phyloP scores from a whole-genome alignment of 2,329 filamentous ascomycete genomes.

The Trichoderma koningii region DNA sequence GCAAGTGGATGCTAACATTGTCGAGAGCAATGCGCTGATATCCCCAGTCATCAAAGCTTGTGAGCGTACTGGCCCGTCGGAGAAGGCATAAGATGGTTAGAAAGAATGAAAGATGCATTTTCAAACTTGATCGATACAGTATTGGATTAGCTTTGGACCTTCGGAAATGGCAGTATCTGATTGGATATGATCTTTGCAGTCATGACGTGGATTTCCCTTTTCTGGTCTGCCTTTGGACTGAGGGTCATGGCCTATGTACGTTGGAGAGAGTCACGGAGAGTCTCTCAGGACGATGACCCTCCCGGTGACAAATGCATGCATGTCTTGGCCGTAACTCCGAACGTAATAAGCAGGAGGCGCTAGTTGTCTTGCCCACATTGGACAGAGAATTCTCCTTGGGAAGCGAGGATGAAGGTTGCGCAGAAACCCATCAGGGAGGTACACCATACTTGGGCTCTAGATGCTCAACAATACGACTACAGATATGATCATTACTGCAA shows the following conservation, averaged over 20 bases:
- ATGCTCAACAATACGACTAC: too few relatives aligned
- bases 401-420: too few relatives aligned
- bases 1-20: constrained; percentile 47
- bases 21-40: constrained; percentile 40
- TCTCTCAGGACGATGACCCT: background rate
- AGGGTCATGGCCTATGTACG: rapidly evolving
- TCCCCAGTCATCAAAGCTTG: constrained; percentile 41
- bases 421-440: background rate
- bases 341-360: too few relatives aligned
- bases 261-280: background rate
- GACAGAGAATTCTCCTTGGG: too few relatives aligned
- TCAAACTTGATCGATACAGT: too few relatives aligned
- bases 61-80: background rate
- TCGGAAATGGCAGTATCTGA: too few relatives aligned
- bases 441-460: background rate
- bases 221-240: background rate
- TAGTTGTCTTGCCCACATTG: too few relatives aligned
- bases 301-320: background rate
- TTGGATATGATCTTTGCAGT: too few relatives aligned
- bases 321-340: background rate
- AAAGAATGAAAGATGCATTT: background rate
- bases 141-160: too few relatives aligned
- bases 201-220: too few relatives aligned
- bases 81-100: background rate
- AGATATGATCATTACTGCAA: too few relatives aligned